phyloP scores from a whole-genome alignment of 148 eudicot species.

The Pharnaceum exiguum region DNA sequence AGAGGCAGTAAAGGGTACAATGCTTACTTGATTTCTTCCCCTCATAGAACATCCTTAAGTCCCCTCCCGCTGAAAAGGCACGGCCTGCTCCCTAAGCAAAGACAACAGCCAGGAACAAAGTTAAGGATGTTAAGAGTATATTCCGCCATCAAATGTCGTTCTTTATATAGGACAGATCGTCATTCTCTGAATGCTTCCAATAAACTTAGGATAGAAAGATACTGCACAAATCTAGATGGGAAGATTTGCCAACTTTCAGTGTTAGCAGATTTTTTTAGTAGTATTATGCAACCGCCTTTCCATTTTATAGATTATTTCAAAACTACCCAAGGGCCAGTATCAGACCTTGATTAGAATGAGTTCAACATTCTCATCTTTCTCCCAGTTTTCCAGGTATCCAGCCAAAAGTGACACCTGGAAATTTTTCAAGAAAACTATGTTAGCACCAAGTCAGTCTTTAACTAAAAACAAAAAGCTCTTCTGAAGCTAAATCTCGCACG shows the following conservation, averaged over 20 bases:
- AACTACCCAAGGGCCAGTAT: not conserved
- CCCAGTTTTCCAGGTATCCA: slow-evolving; percentile 84
- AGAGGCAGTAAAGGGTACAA: not conserved
- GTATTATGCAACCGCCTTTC: not conserved
- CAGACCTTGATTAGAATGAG: slow-evolving; percentile 81
- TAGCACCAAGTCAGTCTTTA: not conserved
- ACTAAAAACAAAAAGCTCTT: not conserved
- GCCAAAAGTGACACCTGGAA: slow-evolving; percentile 72
- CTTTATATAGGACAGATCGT: too few species aligned
- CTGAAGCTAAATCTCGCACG: slow-evolving; percentile 4
- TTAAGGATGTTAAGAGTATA: slow-evolving; percentile 9
- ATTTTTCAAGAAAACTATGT: slow-evolving; percentile 4
- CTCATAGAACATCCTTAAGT: slow-evolving; percentile 77
- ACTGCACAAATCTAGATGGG: too few species aligned
- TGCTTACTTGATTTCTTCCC: slow-evolving; percentile 61
- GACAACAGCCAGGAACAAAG: not conserved
- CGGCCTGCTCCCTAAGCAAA: slow-evolving; percentile 86
- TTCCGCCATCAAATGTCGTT: too few species aligned
- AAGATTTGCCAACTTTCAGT: too few species aligned
- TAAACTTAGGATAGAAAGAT: too few species aligned
- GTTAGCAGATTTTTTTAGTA: not conserved
- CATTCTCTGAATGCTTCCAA: too few species aligned
- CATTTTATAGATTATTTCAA: not conserved
- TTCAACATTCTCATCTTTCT: slow-evolving; percentile 65
- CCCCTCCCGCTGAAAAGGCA: slow-evolving; percentile 98